Conservation (phyloP, 495 filamentous ascomycete genomes). For the Lichina pygmaea region DNA sequence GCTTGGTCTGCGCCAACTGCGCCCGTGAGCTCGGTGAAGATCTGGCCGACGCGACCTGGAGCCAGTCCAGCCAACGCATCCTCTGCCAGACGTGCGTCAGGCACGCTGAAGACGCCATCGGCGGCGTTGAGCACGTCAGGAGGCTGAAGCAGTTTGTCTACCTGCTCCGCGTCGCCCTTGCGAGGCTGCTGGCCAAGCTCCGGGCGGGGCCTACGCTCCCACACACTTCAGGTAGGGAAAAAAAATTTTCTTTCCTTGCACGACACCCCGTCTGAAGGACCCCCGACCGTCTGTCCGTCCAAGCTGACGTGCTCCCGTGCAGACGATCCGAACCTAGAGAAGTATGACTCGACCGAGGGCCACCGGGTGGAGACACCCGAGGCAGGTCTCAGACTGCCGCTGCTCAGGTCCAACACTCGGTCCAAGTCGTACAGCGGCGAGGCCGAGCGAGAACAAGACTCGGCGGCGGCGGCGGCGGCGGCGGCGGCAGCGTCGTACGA, state of each 20-base stretch:
- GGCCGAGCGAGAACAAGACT: constrained; percentile 16
- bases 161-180: constrained; percentile 71
- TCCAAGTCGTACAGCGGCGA: constrained; percentile 49
- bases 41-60: constrained; percentile 37
- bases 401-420: constrained; percentile 35
- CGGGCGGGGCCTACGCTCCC: constrained; percentile 56
- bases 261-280: neutral
- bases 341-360: constrained; percentile 39
- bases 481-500: constrained; percentile 48
- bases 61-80: constrained; percentile 30
- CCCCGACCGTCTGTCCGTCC: constrained; percentile 1
- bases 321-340: constrained; percentile 49
- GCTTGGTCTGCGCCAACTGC: constrained; percentile 53
- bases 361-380: constrained; percentile 18
- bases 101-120: constrained; percentile 19
- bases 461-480: constrained; percentile 23
- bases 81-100: constrained; percentile 44
- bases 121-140: constrained; percentile 35
- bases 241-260: constrained; percentile 1
- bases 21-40: constrained; percentile 38
- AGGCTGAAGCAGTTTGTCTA: constrained; percentile 88
- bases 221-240: constrained; percentile 31
- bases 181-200: constrained; percentile 66
- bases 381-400: constrained; percentile 16
- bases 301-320: neutral